Percentiles rank a stretch among this genome's conserved stretches.
Conservation (phyloP, 1,139 yeast genomes). For the Candida sanyaensis region DNA sequence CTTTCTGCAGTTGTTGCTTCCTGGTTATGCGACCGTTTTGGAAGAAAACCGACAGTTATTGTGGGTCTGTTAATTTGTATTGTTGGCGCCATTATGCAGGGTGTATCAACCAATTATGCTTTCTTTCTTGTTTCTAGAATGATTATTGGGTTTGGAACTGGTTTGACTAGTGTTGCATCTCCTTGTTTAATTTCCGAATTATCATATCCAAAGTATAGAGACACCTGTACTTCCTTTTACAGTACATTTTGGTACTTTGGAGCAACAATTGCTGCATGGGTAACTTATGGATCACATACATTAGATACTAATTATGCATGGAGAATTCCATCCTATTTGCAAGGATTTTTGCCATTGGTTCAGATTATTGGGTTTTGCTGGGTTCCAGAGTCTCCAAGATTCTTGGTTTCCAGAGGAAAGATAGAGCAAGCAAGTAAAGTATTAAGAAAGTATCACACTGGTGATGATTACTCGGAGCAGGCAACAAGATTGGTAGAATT, state of each 20-base stretch:
- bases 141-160: conserved; percentile 44
- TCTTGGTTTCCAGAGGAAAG: conserved; percentile 35
- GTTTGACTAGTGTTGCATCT: conserved; percentile 37
- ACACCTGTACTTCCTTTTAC: conserved; percentile 44
- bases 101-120: conserved; percentile 39
- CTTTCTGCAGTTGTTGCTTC: conserved; percentile 23
- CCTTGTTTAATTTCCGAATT: conserved; percentile 43
- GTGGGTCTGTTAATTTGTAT: conserved; percentile 27
- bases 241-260: conserved; percentile 56
- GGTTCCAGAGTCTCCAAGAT: conserved; percentile 53
- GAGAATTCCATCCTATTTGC: conserved; percentile 51
- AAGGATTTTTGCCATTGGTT: conserved; percentile 36
- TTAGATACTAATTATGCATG: conserved; percentile 32
- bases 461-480: conserved; percentile 28
- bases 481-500: conserved; percentile 40
- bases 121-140: conserved; percentile 41
- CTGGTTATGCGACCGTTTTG: conserved; percentile 27
- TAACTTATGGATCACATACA: conserved; percentile 49
- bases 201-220: conserved; percentile 52
- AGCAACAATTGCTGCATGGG: conserved; percentile 56
- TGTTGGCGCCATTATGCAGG: conserved; percentile 45
- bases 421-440: conserved; percentile 40
- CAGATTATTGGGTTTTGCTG: conserved; percentile 27
- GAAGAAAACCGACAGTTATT: conserved; percentile 34
- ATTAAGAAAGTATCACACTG: conserved; percentile 44